phyloP scores from a whole-genome alignment of 2,329 filamentous ascomycete species.

The Stagonosporopsis rhizophila region DNA sequence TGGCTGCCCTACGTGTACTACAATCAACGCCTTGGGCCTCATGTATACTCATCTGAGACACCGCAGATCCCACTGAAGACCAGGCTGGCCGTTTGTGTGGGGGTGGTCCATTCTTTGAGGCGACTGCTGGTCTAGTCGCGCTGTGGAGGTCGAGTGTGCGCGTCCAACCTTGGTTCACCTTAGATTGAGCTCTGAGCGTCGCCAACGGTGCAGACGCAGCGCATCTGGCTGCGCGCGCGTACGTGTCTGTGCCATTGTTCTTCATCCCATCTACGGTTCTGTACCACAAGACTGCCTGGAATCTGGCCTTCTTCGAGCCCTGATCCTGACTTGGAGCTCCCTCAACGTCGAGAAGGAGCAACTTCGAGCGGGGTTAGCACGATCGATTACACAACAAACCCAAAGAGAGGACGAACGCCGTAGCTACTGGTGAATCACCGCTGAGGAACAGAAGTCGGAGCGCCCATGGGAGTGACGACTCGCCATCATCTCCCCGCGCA shows the following conservation, averaged over 20 bases:
- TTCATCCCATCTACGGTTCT: conserved; percentile 1
- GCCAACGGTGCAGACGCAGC: conserved; percentile 11
- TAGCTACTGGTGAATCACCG: conserved; percentile 10
- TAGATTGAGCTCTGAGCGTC: conserved; percentile 4
- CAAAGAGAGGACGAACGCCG: conserved; percentile 2
- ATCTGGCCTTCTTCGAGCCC: conserved; percentile 9
- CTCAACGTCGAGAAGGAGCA: background rate
- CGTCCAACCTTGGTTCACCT: conserved; percentile 8
- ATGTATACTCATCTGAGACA: conserved; percentile 9
- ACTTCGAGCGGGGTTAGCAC: conserved; percentile 7
- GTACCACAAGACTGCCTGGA: conserved; percentile 1
- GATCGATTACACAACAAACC: conserved; percentile 9
- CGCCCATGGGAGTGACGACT: conserved; percentile 12
- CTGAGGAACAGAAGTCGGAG: conserved; percentile 5
- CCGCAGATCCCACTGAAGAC: conserved; percentile 9
- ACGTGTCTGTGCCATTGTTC: conserved; percentile 3
- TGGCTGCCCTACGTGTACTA: background rate
- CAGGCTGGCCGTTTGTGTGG: conserved; percentile 7
- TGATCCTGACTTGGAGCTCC: conserved; percentile 6
- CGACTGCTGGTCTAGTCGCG: conserved; percentile 3
- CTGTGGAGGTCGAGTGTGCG: conserved; percentile 4
- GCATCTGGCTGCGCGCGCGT: conserved; percentile 8
- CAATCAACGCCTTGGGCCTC: background rate
- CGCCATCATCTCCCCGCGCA: conserved; percentile 4
- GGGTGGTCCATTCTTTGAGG: background rate